These are phyloP conservation scores for Botryotinia globosa DNA, from an alignment of 2,329 filamentous ascomycete genomes.

Conservation along the genomic window DNA sequence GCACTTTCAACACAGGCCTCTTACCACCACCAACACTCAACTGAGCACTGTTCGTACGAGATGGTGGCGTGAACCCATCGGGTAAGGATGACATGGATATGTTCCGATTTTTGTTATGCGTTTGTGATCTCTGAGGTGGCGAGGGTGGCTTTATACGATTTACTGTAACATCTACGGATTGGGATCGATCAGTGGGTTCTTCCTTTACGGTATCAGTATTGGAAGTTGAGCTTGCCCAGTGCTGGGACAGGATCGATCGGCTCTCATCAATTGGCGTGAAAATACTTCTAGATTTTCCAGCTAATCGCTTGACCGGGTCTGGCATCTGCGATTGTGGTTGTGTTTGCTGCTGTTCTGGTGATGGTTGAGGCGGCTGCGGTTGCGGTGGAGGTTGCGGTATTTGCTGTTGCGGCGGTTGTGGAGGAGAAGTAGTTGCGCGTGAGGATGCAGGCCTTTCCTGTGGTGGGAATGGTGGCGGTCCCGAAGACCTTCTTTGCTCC, in stretches of 20 bases:
- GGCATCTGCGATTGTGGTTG: constrained; percentile 51
- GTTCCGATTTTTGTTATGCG: constrained; percentile 47
- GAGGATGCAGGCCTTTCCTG: constrained; percentile 52
- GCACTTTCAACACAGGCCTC: constrained; percentile 82
- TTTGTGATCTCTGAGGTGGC: constrained; percentile 49
- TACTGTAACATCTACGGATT: constrained; percentile 63
- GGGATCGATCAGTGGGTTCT: constrained; percentile 48
- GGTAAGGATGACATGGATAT: constrained; percentile 51
- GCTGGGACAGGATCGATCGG: constrained; percentile 81
- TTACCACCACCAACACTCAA: constrained; percentile 55
- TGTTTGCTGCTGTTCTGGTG: constrained; percentile 44
- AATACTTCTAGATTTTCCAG: constrained; percentile 66
- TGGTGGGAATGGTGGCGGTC: constrained; percentile 66
- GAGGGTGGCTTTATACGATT: constrained; percentile 53
- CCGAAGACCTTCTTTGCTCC: constrained; percentile 70
- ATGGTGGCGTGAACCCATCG: constrained; percentile 68
- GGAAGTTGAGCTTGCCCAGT: constrained; percentile 65
- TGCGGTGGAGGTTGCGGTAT: constrained; percentile 51
- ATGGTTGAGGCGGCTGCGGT: constrained; percentile 38
- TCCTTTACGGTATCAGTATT: constrained; percentile 36
- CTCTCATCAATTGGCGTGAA: constrained; percentile 97
- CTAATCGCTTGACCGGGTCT: constrained; percentile 49
- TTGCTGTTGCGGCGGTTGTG: constrained; percentile 57
- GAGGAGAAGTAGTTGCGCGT: constrained; percentile 52
- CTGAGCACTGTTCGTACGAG: constrained; percentile 73